Evolutionary conservation across 495 filamentous ascomycete genomes (phyloP).

Genomic region (Aspergillus asperescens): DNA sequence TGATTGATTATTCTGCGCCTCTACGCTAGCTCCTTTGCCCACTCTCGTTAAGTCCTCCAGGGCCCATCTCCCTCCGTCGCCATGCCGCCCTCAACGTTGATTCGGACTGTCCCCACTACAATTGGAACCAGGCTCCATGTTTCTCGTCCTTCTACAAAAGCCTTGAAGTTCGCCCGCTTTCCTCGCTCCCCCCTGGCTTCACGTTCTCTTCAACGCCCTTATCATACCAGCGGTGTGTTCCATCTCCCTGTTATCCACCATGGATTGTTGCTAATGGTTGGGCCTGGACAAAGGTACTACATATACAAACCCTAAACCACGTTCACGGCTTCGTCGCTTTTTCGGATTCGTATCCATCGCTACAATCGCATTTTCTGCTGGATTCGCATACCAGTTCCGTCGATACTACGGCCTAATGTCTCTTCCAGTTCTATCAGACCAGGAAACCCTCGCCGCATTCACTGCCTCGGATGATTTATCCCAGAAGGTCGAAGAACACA

Average conservation of each 20-base stretch:
- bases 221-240: slow-evolving; percentile 10
- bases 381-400: slow-evolving; percentile 25
- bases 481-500: slow-evolving; percentile 61
- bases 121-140: slow-evolving; percentile 15
- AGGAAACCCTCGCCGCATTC: slow-evolving; percentile 66
- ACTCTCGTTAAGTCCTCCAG: slow-evolving; percentile 6
- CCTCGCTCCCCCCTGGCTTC: background rate
- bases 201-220: slow-evolving; percentile 5
- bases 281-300: background rate
- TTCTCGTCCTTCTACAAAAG: slow-evolving; percentile 15
- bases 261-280: background rate
- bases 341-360: slow-evolving; percentile 39
- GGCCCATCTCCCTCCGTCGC: slow-evolving; percentile 1
- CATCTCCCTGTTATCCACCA: slow-evolving; percentile 1
- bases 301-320: slow-evolving; percentile 18
- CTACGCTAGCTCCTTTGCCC: slow-evolving; percentile 4
- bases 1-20: background rate
- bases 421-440: slow-evolving; percentile 51
- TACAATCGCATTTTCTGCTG: slow-evolving; percentile 31
- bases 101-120: slow-evolving; percentile 18
- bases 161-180: slow-evolving; percentile 4
- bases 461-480: slow-evolving; percentile 54
- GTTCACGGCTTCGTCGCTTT: slow-evolving; percentile 34
- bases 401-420: slow-evolving; percentile 35
- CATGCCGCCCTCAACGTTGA: slow-evolving; percentile 17